Evolutionary conservation across 1,284 basidiomycete species (phyloP), one percentile per base, ranked within the genome.

Genomic region (Cryptococcus deneoformans): DNA sequence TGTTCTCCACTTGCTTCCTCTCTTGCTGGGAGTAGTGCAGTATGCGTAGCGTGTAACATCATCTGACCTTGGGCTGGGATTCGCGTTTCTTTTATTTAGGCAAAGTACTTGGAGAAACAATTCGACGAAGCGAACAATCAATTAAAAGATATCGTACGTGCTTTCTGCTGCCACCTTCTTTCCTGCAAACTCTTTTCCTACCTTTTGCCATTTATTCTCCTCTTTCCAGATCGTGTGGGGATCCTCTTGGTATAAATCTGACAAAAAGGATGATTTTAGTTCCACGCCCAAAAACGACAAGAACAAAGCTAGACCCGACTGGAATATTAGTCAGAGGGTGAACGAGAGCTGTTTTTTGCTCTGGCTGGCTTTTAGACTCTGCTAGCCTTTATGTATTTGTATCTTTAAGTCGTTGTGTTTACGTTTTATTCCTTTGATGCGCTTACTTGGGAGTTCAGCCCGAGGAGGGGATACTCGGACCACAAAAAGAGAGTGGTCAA

Each of bases 71-170:
- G 29, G 29, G 24, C n/a, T 6, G 36, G 36, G 14, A 5, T 5
- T 37, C 14, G 35, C 36, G 29, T 38, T 29, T 38, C 39, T 11
- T 34, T 44, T 9, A 8, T 38, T 20, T 20, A 92, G 90, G 82
- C 86, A 20, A 94, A 93, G 77, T 93, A 88, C 74, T 81, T 93
- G 5, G 91, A 94, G 76, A 93, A 92, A 70, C 90, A 92, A 71
- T 90, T 89, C 72, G 89, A 88, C 59, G 90, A 93, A 69, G 89
- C 92, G 1, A 89, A 93, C 74, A 80, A 80, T 20, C 92, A 93
- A 69, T 78, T 94, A 57, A 85, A 88, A 53, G 91, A 94, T 76
- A 93, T 94, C 53, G 91, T 92, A 66, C 66, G 88, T 76, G 44
- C 8, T 29, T 38, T 20, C 12, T 34, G 16, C 42, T 34, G 10